These are phyloP conservation scores for Friedmanniomyces simplex DNA, from an alignment of 495 filamentous ascomycete species.

Conservation along the genomic window DNA sequence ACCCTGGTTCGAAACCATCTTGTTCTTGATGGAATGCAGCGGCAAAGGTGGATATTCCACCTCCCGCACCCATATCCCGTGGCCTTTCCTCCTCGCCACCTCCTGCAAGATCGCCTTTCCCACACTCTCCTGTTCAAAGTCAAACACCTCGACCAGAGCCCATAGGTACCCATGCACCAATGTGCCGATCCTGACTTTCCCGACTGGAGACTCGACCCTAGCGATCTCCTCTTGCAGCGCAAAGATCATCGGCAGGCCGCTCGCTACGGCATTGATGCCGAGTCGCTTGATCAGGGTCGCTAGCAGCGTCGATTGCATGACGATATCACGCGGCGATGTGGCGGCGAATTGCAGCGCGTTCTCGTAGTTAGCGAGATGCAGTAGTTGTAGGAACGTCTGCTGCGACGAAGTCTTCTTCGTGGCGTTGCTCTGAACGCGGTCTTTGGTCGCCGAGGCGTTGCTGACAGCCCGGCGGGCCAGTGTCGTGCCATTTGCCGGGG, in stretches of 20 bases:
- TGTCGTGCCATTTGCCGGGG: slow-evolving; percentile 30
- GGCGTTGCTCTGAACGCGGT: slow-evolving; percentile 38
- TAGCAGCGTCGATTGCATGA: slow-evolving; percentile 66
- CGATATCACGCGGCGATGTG: slow-evolving; percentile 44
- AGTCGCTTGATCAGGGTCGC: slow-evolving; percentile 60
- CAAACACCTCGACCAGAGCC: slow-evolving; percentile 64
- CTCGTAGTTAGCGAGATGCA: slow-evolving; percentile 82
- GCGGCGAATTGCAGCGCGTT: slow-evolving; percentile 57
- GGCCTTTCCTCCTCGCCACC: slow-evolving; percentile 57
- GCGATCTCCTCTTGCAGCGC: slow-evolving; percentile 75
- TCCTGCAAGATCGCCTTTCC: slow-evolving; percentile 64
- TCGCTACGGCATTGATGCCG: slow-evolving; percentile 72
- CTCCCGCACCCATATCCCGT: slow-evolving; percentile 66
- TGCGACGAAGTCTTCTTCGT: slow-evolving; percentile 15
- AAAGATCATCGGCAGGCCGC: slow-evolving; percentile 77
- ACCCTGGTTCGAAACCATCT: slow-evolving; percentile 31
- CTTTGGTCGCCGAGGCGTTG: slow-evolving; percentile 55
- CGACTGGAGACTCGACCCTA: slow-evolving; percentile 46
- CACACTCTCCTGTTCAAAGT: slow-evolving; percentile 55
- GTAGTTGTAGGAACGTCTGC: slow-evolving; percentile 66
- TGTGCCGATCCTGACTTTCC: slow-evolving; percentile 68
- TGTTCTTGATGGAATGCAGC: slow-evolving; percentile 36
- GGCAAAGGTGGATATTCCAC: slow-evolving; percentile 44
- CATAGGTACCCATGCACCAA: slow-evolving; percentile 82
- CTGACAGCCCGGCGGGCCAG: slow-evolving; percentile 56